Base-by-base conservation (phyloP, 768 basidiomycete species). In the Gloeophyllum trabeum region DNA sequence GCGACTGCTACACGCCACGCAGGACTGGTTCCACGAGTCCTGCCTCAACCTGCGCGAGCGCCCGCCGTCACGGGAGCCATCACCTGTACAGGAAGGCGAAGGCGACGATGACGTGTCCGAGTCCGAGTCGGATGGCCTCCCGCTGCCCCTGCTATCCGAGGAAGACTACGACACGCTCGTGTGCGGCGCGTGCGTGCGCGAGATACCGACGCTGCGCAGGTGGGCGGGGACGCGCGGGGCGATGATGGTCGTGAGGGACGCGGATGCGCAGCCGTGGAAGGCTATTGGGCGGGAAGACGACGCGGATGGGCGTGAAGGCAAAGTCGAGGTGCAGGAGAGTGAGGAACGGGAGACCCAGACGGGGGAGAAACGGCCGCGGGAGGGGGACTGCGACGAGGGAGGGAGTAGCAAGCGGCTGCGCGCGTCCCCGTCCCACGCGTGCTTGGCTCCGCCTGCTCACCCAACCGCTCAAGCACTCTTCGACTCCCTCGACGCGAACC, bases 21-120 rank as follows among this genome's bases (percentile, higher is more conserved):
- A 89, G 86, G 87, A 91, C 54, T 91, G 88, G 88, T 91, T 79
- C 59, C 88, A 91, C 51, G 88, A 91, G 63, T 89, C 85, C 7
- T 91, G 88, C 52, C 76, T 88, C 50, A 81, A 86, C 58, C 68
- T 91, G 34, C 73, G 85, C 46, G 74, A 80, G 55, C 71, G 71
- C 18, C 83, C 81, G 6, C 48, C 61, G 4, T 69, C 70, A 6
- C 67, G 73, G 43, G 68, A 61, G 38, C 46, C 69, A 3, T 55
- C 62, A 1, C 62, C 65, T 35, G 43, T 10, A 25, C 6, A 30
- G 21, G 35, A 39, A 44, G 42, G 42, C 34, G 39, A 22, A 53
- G 47, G 51, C n/a, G 62, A 62, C 40, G 76, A 79, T 51, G 70
- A 62, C 23, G 59, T 56, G 24, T 88, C 85, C 13, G 75, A 78